Conservation (phyloP, 2,329 filamentous ascomycete species). For the Aaosphaeria pasadenensis region DNA sequence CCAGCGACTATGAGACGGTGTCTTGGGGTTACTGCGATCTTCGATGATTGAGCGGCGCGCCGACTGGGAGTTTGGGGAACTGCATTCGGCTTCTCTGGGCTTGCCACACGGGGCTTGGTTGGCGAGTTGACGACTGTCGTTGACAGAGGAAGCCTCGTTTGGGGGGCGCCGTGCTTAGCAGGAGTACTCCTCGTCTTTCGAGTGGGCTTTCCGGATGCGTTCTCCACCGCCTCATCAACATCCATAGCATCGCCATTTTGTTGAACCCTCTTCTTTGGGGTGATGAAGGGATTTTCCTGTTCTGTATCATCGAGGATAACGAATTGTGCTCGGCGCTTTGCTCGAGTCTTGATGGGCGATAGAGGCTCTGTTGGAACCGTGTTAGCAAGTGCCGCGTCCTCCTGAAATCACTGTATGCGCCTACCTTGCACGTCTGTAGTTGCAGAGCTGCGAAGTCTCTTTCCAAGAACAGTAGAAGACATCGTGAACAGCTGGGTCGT, state of each 20-base stretch:
- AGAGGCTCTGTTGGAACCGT: slow-evolving; percentile 21
- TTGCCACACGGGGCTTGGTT: slow-evolving; percentile 46
- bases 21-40: slow-evolving; percentile 72
- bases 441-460: slow-evolving; percentile 35
- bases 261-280: slow-evolving; percentile 23
- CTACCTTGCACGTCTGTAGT: slow-evolving; percentile 23
- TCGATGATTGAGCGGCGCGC: slow-evolving; percentile 70
- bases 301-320: slow-evolving; percentile 60
- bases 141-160: slow-evolving; percentile 42
- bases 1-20: slow-evolving; percentile 78
- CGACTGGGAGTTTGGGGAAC: slow-evolving; percentile 73
- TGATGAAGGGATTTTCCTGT: slow-evolving; percentile 60
- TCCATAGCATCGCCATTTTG: slow-evolving; percentile 43
- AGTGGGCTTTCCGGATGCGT: slow-evolving; percentile 33
- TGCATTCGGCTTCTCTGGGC: slow-evolving; percentile 44
- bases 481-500: slow-evolving; percentile 16
- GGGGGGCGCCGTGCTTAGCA: slow-evolving; percentile 47
- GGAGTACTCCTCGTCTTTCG: slow-evolving; percentile 34
- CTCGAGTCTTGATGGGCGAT: slow-evolving; percentile 28
- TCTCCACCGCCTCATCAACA: slow-evolving; percentile 41
- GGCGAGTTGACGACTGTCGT: slow-evolving; percentile 47
- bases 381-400: slow-evolving; percentile 18
- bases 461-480: slow-evolving; percentile 36
- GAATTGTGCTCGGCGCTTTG: slow-evolving; percentile 44
- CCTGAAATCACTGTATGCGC: slow-evolving; percentile 7